Evolutionary conservation across 352 stramenopile genomes (phyloP).

Genomic region (Phytophthora agathidicida): DNA sequence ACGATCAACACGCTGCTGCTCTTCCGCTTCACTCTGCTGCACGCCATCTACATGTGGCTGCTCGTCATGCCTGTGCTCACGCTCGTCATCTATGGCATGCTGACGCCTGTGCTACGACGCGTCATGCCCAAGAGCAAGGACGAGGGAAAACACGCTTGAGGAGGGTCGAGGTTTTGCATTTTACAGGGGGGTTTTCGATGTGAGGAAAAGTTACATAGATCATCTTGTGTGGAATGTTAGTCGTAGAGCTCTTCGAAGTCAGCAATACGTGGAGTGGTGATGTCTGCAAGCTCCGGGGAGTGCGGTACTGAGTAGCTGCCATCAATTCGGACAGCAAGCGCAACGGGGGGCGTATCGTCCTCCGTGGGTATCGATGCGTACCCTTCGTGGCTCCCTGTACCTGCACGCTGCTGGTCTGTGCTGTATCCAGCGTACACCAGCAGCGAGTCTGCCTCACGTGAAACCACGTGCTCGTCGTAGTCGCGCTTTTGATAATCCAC

Average conservation of each 20-base stretch:
- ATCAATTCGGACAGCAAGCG: conserved; percentile 10
- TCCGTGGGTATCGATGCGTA: conserved; percentile 28
- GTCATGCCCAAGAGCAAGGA: conserved; percentile 71
- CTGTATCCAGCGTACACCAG: conserved; percentile 46
- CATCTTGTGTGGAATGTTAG: conserved; percentile 7
- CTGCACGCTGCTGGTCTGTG: conserved; percentile 7
- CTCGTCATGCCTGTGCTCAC: conserved; percentile 69
- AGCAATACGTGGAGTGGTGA: conserved; percentile 6
- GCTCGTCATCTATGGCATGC: conserved; percentile 62
- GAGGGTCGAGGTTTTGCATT: not conserved
- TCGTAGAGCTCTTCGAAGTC: conserved; percentile 23
- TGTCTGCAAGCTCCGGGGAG: conserved; percentile 11
- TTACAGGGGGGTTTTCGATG: not conserved
- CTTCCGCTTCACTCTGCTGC: conserved; percentile 82
- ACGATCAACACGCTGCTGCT: conserved; percentile 73
- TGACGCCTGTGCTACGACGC: conserved; percentile 67
- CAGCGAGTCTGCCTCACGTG: conserved; percentile 55
- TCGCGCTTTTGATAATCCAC: conserved; percentile 92
- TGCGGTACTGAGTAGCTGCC: not conserved
- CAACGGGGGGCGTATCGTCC: conserved; percentile 1
- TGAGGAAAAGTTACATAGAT: conserved; percentile 20
- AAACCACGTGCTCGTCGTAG: conserved; percentile 76
- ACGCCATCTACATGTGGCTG: conserved; percentile 85
- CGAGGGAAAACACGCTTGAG: conserved; percentile 46
- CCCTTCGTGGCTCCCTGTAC: conserved; percentile 13